Evolutionary conservation across 164 flowering plant species (phyloP).

Genomic region (Vitis cinerea): DNA sequence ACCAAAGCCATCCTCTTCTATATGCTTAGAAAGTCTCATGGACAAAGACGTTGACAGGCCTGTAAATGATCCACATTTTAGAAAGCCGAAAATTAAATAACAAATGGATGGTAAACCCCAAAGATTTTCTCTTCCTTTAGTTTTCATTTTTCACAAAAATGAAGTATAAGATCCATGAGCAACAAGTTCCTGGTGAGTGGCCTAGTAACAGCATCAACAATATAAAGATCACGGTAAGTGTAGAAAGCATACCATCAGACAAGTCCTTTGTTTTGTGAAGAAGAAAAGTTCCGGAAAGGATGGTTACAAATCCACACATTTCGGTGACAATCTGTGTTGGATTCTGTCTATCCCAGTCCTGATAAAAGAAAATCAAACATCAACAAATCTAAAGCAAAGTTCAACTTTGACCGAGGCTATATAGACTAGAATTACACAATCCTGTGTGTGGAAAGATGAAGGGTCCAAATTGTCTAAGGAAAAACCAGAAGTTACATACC

Average conservation of each 20-base stretch:
- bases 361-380: neutral
- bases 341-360: constrained; percentile 62
- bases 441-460: neutral
- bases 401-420: neutral
- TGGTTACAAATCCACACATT: constrained; percentile 68
- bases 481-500: neutral
- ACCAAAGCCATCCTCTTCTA: constrained; percentile 41
- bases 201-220: neutral
- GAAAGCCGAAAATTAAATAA: neutral
- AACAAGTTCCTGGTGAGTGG: neutral
- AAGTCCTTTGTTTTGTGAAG: constrained; percentile 63
- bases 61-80: constrained; percentile 5
- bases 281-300: constrained; percentile 62
- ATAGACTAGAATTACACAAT: neutral
- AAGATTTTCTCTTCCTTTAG: no score
- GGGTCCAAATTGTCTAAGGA: neutral
- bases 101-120: neutral
- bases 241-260: constrained; percentile 43
- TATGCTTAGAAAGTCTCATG: constrained; percentile 36
- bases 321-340: constrained; percentile 63
- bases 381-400: neutral
- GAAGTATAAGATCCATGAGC: no score
- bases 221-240: neutral
- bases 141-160: no score
- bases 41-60: constrained; percentile 26